Base-by-base conservation (phyloP, 305 asterid species). In the Andrographis paniculata region DNA sequence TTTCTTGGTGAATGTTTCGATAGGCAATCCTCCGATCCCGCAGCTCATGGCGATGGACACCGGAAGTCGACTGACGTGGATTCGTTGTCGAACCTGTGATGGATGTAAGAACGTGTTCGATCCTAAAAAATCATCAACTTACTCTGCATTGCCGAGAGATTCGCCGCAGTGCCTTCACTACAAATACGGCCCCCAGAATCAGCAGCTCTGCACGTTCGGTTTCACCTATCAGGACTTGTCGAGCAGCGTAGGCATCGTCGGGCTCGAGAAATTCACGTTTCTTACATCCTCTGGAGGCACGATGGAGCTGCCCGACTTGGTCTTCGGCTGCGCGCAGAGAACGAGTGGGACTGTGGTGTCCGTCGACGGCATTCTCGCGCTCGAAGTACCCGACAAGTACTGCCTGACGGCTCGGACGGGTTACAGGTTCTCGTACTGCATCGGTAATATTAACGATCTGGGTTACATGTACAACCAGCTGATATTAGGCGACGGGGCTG, bases 41-140 rank as follows among this genome's bases (percentile, higher is more conserved):
- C 56, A 48, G 7, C 56, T 58, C 3, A 6, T 58, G 37, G 63
- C 56, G 0, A 58, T 58, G 63, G 63, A 49, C 56, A 58, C 63
- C 6, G 57, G 63, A 4, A 58, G 63, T 9, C 44, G 15, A 1
- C 40, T 58, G 3, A 17, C 52, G 14, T 58, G 63, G 63, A 42
- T 58, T 24, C 43, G 30, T 4, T 58, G 63, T 22, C 18, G 15
- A 33, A 33, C 5, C 7, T 56, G 62, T n/a, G 5, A 21, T 3
- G 16, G 48, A 0, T 46, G 55, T 18, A 14, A 20, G 1, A 35
- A 45, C 20, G 40, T 16, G 11, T 58, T 27, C 14, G 19, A 58
- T 18, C 56, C 56, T n/a, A 6, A 42, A 42, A 27, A 8, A 2
- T 58, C 63, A 1, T 23, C 50, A 42, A 48, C 63, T 15, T 58